Base-by-base conservation (phyloP, 192 early-diverging fungal species). In the Umbelopsis sp. region DNA sequence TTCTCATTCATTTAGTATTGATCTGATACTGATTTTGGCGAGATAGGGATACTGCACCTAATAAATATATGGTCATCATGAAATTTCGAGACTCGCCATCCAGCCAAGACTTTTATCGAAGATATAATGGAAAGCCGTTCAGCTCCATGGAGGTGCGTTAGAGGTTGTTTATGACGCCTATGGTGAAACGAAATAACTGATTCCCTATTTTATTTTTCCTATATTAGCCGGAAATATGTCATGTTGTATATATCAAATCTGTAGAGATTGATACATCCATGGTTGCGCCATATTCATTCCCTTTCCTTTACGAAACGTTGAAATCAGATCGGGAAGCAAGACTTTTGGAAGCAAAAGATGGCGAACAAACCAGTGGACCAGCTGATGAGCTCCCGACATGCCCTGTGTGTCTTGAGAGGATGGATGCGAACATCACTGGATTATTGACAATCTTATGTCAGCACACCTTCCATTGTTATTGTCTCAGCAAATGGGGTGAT, bases 351-450 rank as follows among this genome's bases (percentile, higher is more conserved):
- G 25, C 44, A 44, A 50, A 66, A 32, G 67, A 34, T 16, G 71
- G 22, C 25, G 44, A 80, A 38, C 5, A 21, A 6, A 29, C 26
- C 16, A 32, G 10, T 26, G 25, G 59, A 31, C 49, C 34, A 22
- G 56, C 69, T 50, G 32, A 90, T 52, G 95, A 97, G 77, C 78
- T 97, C 20, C 96, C 96, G 2, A 96, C 93, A 0, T 99, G 97
- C 74, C 96, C 97, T 3, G 96, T 99, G 8, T 99, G 97, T 78
- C 82, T 99, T 45, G 97, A 99, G 67, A 82, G 95, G 21, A 92
- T 99, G 91, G 97, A 99, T 80, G 82, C 91, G 5, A 85, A 88
- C 7, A 88, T 92, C 17, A 96, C 96, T 21, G 96, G 95, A 6
- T 79, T 99, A 26, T 72, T 97, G 43, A 97, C 95, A 3, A 96